phyloP scores from a whole-genome alignment of 345 rosid species.

The Mallotus nudiflorus region DNA sequence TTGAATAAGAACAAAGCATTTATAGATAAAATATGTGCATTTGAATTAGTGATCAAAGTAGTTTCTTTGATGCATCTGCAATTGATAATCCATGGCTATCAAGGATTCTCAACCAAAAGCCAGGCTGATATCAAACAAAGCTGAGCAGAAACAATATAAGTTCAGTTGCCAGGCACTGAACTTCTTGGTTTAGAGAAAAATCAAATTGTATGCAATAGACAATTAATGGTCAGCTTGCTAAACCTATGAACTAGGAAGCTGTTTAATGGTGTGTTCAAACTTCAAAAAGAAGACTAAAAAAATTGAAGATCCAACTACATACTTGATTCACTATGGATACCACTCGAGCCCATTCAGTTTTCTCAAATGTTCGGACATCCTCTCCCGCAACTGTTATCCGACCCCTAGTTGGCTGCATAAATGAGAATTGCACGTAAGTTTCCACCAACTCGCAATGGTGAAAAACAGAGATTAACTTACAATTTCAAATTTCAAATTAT shows the following conservation, averaged over 20 bases:
- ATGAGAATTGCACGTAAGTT: conserved; percentile 18
- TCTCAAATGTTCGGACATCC: conserved; percentile 89
- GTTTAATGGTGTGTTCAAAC: not conserved
- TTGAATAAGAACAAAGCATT: not conserved
- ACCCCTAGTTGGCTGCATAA: conserved; percentile 79
- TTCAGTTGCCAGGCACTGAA: not conserved
- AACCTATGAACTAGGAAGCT: conserved; percentile 1
- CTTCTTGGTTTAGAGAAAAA: conserved; percentile 5
- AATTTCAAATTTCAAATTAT: conserved; percentile 9
- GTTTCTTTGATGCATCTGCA: not conserved
- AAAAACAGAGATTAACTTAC: not conserved
- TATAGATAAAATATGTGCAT: not conserved
- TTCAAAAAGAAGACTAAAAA: not conserved
- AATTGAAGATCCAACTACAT: conserved; percentile 15
- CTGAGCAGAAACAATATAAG: not conserved
- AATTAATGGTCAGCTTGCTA: not conserved
- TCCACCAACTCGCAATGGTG: conserved; percentile 4
- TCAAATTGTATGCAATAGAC: conserved; percentile 1
- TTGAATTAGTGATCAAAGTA: conserved; percentile 2
- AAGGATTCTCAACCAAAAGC: not conserved
- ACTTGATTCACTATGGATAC: conserved; percentile 97
- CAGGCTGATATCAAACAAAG: not conserved
- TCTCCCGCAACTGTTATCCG: conserved; percentile 83
- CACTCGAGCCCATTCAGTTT: conserved; percentile 85
- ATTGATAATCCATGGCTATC: not conserved